Conservation (phyloP, 192 early-diverging fungal species). For the Lobosporangium transversale region DNA sequence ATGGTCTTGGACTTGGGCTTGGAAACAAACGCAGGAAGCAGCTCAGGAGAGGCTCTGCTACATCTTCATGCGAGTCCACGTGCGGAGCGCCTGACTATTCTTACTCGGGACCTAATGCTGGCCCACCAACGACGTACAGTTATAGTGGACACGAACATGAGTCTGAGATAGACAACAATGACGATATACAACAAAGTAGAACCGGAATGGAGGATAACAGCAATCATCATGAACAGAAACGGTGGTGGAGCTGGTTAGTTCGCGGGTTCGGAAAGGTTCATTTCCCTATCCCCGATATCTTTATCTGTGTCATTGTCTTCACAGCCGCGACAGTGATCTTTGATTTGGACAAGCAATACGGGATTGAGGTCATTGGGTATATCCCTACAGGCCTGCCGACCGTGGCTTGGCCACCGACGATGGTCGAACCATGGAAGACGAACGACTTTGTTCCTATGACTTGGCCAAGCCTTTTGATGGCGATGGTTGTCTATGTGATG, state of each 20-base stretch:
- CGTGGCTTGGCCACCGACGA: constrained; percentile 17
- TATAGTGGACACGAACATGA: too few species aligned
- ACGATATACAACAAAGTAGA: too few species aligned
- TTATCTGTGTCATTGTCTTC: constrained; percentile 47
- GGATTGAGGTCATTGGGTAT: constrained; percentile 42
- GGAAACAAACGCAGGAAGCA: too few species aligned
- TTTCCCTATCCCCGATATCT: constrained; percentile 49
- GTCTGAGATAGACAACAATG: too few species aligned
- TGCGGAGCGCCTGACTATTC: too few species aligned
- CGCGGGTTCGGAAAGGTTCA: constrained; percentile 28
- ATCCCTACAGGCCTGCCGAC: constrained; percentile 48
- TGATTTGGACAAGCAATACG: constrained; percentile 29
- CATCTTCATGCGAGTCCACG: too few species aligned
- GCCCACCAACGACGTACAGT: too few species aligned
- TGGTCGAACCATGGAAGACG: constrained; percentile 9
- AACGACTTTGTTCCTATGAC: constrained; percentile 17
- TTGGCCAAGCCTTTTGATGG: constrained; percentile 47
- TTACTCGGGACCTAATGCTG: background rate
- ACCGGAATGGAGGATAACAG: background rate
- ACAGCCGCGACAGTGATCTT: constrained; percentile 36
- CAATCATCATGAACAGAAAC: background rate
- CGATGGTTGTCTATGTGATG: constrained; percentile 50
- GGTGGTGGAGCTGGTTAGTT: background rate
- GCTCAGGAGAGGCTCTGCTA: too few species aligned
- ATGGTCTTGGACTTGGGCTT: too few species aligned